A percentile compares a stretch with the other conserved stretches of the same genome.
Evolutionary conservation across 768 basidiomycete species (phyloP).

Genomic region (Termitomyces sp.): DNA sequence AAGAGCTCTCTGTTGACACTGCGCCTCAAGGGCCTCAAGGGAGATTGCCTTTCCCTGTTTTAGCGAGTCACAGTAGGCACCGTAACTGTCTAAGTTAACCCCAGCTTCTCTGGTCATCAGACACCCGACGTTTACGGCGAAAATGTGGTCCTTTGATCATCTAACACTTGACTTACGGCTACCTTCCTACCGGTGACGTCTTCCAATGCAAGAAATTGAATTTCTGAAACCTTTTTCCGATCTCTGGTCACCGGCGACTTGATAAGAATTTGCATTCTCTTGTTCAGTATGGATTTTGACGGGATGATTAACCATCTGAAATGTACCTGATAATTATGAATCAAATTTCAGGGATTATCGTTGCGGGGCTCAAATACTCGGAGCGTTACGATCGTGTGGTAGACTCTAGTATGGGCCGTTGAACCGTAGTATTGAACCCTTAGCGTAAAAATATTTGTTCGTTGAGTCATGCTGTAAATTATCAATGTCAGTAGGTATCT

Average conservation of each 20-base stretch:
- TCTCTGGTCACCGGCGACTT: neutral
- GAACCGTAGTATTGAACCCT: neutral
- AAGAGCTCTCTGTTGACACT: neutral
- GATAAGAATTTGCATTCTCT: neutral
- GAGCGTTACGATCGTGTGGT: neutral
- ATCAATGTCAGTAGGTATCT: neutral
- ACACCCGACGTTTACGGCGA: constrained; percentile 10
- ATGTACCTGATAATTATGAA: neutral
- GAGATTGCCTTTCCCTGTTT: constrained; percentile 2
- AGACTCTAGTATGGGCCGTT: neutral
- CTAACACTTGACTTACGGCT: constrained; percentile 5
- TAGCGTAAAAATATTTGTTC: neutral
- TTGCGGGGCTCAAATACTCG: neutral
- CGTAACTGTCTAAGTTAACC: neutral
- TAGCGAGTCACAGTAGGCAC: neutral
- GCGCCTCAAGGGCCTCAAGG: neutral
- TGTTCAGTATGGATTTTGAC: neutral
- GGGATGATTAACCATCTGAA: neutral
- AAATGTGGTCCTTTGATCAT: neutral
- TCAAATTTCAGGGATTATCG: neutral
- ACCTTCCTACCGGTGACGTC: constrained; percentile 11
- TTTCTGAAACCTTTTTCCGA: neutral
- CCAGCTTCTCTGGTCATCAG: neutral
- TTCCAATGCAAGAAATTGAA: neutral
- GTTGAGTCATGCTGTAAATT: neutral